phyloP scores from a whole-genome alignment of 306 rosid species.

The Cucurbita moschata region DNA sequence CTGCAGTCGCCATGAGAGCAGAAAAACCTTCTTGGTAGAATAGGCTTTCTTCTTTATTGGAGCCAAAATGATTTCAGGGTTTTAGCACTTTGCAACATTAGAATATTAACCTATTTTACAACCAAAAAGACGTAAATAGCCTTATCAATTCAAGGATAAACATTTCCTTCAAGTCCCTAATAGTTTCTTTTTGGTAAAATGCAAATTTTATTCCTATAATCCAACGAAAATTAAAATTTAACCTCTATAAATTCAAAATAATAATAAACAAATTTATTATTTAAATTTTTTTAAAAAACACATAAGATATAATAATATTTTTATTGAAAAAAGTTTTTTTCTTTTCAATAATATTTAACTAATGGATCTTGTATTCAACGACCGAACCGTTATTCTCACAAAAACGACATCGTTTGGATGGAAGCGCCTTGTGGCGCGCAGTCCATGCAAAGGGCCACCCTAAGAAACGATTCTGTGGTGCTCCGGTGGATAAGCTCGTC shows the following conservation, averaged over 20 bases:
- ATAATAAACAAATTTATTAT: too few species aligned
- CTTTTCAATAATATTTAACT: too few species aligned
- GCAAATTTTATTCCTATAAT: too few species aligned
- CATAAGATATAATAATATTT: too few species aligned
- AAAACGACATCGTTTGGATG: not conserved
- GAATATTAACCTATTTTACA: not conserved
- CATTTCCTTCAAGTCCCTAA: too few species aligned
- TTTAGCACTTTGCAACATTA: not conserved
- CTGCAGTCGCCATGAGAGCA: slow-evolving; percentile 37
- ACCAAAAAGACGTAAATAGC: not conserved
- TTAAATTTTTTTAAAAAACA: too few species aligned
- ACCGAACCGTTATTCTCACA: too few species aligned
- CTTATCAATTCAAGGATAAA: not conserved
- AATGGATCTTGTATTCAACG: too few species aligned
- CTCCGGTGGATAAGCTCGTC: slow-evolving; percentile 1
- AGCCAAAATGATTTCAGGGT: not conserved
- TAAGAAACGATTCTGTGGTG: not conserved
- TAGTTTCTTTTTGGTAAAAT: too few species aligned
- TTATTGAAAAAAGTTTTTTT: too few species aligned
- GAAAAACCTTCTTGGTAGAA: not conserved
- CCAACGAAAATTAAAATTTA: too few species aligned
- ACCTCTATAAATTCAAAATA: too few species aligned
- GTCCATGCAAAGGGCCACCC: not conserved
- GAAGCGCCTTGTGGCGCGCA: not conserved
- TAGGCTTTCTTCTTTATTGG: not conserved